phyloP scores from a whole-genome alignment of 2,329 filamentous ascomycete genomes.

The Tolypocladium sp. region DNA sequence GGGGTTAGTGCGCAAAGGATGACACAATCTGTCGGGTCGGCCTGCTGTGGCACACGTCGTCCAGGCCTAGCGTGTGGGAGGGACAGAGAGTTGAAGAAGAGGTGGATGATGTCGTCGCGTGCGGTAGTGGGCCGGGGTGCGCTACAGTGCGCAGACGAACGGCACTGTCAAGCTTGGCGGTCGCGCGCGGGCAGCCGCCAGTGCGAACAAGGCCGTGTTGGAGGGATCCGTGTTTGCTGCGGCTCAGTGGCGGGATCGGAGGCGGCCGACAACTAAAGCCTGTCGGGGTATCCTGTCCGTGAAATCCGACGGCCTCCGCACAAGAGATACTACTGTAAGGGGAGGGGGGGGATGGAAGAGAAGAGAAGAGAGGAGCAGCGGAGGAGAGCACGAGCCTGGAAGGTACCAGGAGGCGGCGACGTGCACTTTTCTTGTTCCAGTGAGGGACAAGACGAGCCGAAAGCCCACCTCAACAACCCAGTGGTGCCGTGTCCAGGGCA shows the following conservation, averaged over 20 bases:
- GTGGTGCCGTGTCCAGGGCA: too few species aligned
- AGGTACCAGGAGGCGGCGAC: background rate
- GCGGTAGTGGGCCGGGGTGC: background rate
- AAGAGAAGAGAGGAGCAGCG: background rate
- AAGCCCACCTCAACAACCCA: too few species aligned
- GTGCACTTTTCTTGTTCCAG: background rate
- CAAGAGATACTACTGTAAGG: background rate
- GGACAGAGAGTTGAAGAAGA: background rate
- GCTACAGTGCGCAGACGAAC: background rate
- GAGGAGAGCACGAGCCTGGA: background rate
- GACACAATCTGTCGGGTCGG: constrained; percentile 6
- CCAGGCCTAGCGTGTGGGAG: background rate
- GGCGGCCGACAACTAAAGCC: background rate
- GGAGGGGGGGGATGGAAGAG: background rate
- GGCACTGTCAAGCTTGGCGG: background rate
- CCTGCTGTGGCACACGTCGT: constrained; percentile 5
- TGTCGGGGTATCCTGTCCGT: too few species aligned
- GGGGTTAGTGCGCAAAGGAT: constrained; percentile 4
- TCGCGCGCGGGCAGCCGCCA: background rate
- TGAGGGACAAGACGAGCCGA: background rate
- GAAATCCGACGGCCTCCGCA: background rate
- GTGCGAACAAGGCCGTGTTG: background rate
- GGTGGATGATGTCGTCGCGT: background rate
- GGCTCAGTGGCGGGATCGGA: background rate
- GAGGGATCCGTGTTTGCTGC: background rate